phyloP scores from a whole-genome alignment of 176 grass and related monocot species.

The Puya raimondii region DNA sequence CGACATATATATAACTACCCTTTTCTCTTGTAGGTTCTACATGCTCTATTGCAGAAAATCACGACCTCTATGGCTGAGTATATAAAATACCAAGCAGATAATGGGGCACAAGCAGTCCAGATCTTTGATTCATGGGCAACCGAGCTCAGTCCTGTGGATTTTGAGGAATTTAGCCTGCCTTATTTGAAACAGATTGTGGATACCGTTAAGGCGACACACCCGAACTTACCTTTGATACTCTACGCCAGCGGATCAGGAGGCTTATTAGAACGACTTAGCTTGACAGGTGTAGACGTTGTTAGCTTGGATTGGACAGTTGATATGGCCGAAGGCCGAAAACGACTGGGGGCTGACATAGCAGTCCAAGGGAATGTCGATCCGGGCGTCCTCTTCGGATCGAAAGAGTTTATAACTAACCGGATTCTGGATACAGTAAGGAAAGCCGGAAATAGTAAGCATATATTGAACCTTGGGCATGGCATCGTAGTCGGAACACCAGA shows the following conservation, averaged over 20 bases:
- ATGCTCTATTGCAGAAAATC: constrained; percentile 80
- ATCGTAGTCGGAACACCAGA: constrained; percentile 92
- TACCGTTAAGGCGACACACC: constrained; percentile 71
- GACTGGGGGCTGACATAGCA: constrained; percentile 72
- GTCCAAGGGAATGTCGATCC: constrained; percentile 96
- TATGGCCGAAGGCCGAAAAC: constrained; percentile 84
- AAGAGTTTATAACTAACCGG: constrained; percentile 83
- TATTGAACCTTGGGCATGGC: constrained; percentile 95
- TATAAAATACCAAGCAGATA: constrained; percentile 86
- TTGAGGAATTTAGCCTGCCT: constrained; percentile 90
- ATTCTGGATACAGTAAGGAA: constrained; percentile 80
- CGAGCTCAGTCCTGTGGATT: constrained; percentile 89
- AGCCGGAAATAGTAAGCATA: constrained; percentile 67
- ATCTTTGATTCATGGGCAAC: constrained; percentile 99
- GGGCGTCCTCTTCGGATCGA: constrained; percentile 90
- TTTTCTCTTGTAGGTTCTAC: constrained; percentile 61
- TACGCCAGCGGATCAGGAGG: constrained; percentile 97
- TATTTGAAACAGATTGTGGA: constrained; percentile 88
- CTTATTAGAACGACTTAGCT: constrained; percentile 74
- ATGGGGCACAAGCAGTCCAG: constrained; percentile 87
- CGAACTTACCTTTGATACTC: constrained; percentile 82
- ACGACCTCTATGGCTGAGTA: constrained; percentile 70
- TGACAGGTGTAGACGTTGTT: constrained; percentile 82
- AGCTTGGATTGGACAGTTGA: constrained; percentile 98
- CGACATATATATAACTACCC: neutral